Base-by-base conservation (phyloP, 75 land plant genomes). In the Selaginella tamariscina region DNA sequence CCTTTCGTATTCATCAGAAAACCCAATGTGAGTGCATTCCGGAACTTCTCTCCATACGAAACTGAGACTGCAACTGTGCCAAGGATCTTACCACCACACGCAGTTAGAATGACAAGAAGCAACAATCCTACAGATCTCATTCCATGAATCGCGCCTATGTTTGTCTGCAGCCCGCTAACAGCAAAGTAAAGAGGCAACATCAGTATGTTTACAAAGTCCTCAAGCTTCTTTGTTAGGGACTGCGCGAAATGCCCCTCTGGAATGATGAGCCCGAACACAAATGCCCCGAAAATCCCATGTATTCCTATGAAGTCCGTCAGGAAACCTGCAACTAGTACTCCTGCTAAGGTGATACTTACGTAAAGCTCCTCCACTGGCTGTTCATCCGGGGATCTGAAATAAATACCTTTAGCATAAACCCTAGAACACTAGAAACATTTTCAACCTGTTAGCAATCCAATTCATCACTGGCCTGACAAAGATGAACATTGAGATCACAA, bases 281-380 rank as follows among this genome's bases (percentile, higher is more conserved):
- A 73, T 15, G 33, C 8, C 0, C 54, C 30, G 15, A 66, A 28
- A 64, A 66, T 54, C 56, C 32, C 33, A 63, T 54, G 69, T 27
- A 89, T 89, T 2, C 95, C 95, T 30, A 89, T 86, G 2, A 73
- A 32, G 66, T 89, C 95, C 11, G 95, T 89, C 24, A 69, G 65
- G 68, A 89, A 86, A 0, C 83, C 82, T 20, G 90, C 78, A 0
- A 78, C 82, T 27, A 89, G 72, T 13, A 89, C 89, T 20, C 75
- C 69, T 22, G 82, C 77, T 31, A 89, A 64, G 0, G 90, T 82
- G 27, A 80, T 75, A 65, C 85, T 83, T 15, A 86, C 70, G 32
- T 78, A 83, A 1, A 79, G 28, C 70, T 89, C 95, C 11, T 74
- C 70, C 22, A 86, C 80, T 1, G 87, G 87, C 71, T 86, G 88